Conservation (phyloP, 345 rosid genomes). For the Linum usitatissimum region DNA sequence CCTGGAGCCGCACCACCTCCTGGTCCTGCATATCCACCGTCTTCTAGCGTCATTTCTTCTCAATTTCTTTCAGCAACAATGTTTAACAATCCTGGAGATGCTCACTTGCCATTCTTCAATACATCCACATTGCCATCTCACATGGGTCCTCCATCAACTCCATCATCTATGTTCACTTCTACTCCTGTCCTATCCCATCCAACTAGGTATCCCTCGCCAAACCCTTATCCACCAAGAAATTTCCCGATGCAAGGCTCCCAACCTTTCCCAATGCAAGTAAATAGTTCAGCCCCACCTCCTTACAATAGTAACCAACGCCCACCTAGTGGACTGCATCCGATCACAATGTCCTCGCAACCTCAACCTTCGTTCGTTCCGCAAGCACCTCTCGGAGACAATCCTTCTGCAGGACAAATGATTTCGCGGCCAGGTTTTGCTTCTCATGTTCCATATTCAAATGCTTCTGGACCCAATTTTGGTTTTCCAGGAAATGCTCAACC, state of each 20-base stretch:
- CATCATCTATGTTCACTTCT: constrained; percentile 28
- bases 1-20: constrained; percentile 25
- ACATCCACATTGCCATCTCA: constrained; percentile 25
- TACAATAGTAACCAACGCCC: constrained; percentile 34
- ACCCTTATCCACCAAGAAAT: constrained; percentile 31
- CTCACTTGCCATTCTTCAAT: constrained; percentile 24
- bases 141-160: constrained; percentile 37
- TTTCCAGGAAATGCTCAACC: constrained; percentile 15
- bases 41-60: constrained; percentile 17
- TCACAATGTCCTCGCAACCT: constrained; percentile 23
- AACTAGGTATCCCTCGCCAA: constrained; percentile 23
- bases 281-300: constrained; percentile 19
- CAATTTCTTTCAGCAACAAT: constrained; percentile 29
- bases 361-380: constrained; percentile 29
- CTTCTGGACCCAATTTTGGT: constrained; percentile 12
- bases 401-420: constrained; percentile 25
- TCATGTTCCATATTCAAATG: constrained; percentile 13
- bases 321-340: constrained; percentile 25
- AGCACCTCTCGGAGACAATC: constrained; percentile 29
- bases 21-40: constrained; percentile 12
- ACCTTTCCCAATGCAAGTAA: constrained; percentile 27
- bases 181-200: constrained; percentile 21
- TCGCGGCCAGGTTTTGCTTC: constrained; percentile 32
- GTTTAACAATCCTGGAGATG: constrained; percentile 24
- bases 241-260: constrained; percentile 29